These are phyloP conservation scores for Ammopiptanthus mongolicus DNA, from an alignment of 306 rosid species.

Conservation along the genomic window DNA sequence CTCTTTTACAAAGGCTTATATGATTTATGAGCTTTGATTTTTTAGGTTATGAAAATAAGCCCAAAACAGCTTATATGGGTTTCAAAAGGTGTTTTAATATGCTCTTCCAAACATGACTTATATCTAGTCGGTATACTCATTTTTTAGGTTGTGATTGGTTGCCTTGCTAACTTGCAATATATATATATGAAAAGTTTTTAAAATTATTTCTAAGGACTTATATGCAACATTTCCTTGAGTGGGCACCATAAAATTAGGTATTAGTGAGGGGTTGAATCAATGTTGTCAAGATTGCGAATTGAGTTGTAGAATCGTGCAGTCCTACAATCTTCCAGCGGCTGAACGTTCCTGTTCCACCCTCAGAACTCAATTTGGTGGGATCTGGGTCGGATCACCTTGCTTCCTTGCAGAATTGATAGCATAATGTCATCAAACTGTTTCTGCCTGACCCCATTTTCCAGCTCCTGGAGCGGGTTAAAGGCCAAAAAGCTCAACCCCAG, in stretches of 20 bases:
- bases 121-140: not conserved
- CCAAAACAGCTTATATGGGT: not conserved
- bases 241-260: not conserved
- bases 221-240: not conserved
- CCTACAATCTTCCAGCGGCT: too few species aligned
- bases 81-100: not conserved
- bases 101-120: not conserved
- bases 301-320: not conserved
- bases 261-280: not conserved
- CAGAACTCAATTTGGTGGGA: too few species aligned
- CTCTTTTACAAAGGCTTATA: not conserved
- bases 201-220: not conserved
- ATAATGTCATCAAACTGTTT: too few species aligned
- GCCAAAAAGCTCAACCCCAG: too few species aligned
- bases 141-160: constrained; percentile 3
- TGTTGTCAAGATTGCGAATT: not conserved
- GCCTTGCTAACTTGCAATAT: not conserved
- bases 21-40: not conserved
- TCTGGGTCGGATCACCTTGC: too few species aligned
- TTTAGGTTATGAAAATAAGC: not conserved
- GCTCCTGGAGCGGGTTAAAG: too few species aligned
- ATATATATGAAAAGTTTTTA: not conserved
- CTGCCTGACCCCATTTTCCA: too few species aligned
- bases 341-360: too few species aligned
- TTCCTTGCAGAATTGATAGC: too few species aligned